Conservation (phyloP, 176 grass and related monocot genomes). For the Ensete glaucum region DNA sequence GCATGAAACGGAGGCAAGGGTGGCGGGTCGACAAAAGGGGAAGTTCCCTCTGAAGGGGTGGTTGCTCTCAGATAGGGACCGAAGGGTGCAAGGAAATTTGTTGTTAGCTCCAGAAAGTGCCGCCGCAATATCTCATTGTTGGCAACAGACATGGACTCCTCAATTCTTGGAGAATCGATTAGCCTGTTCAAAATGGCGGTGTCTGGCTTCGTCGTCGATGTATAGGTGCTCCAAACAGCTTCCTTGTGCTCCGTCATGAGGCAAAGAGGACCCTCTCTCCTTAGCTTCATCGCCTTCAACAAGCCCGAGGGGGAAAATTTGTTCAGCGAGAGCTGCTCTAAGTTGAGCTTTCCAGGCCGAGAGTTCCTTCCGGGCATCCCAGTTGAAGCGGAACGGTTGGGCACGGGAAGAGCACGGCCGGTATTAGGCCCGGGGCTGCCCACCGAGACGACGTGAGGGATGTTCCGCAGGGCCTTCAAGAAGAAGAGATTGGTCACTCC, state of each 20-base stretch:
- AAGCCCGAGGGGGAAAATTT: constrained; percentile 79
- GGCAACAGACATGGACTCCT: constrained; percentile 91
- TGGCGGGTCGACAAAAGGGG: constrained; percentile 73
- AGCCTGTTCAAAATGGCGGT: constrained; percentile 87
- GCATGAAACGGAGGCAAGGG: constrained; percentile 59
- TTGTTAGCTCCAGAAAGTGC: constrained; percentile 89
- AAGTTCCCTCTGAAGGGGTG: constrained; percentile 59
- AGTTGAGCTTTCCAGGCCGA: constrained; percentile 50
- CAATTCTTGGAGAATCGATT: constrained; percentile 75
- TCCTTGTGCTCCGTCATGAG: constrained; percentile 97
- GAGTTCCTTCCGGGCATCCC: constrained; percentile 20
- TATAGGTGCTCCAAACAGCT: constrained; percentile 75
- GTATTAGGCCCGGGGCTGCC: constrained; percentile 71
- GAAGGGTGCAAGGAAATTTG: constrained; percentile 95
- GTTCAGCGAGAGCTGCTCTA: constrained; percentile 58
- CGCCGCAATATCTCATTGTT: constrained; percentile 97
- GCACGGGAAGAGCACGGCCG: constrained; percentile 41
- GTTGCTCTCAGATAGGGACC: constrained; percentile 78
- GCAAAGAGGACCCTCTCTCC: constrained; percentile 82
- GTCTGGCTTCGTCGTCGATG: constrained; percentile 63
- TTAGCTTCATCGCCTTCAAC: constrained; percentile 77
- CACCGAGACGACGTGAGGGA: constrained; percentile 69
- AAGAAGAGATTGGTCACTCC: constrained; percentile 97
- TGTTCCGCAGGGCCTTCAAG: constrained; percentile 67
- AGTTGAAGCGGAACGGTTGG: constrained; percentile 12